Conservation (phyloP, 2,329 filamentous ascomycete genomes). For the Epichloe gansuensis region DNA sequence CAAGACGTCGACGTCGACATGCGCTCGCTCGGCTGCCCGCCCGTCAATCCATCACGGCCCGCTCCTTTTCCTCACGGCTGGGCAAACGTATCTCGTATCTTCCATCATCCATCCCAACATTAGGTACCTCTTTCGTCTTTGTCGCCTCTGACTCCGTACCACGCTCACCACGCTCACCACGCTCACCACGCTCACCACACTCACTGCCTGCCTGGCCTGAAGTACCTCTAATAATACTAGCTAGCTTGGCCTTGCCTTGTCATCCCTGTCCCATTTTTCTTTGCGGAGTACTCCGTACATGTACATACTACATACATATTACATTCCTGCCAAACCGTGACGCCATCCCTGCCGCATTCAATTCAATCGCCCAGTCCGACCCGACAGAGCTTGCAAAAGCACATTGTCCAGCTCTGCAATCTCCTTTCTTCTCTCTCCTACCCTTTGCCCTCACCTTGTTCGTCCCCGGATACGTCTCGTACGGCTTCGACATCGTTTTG, state of each 20-base stretch:
- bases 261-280: background rate
- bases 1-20: background rate
- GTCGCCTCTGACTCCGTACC: background rate
- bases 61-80: no score
- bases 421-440: background rate
- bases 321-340: conserved; percentile 3
- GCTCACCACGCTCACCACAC: no score
- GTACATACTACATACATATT: background rate
- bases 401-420: background rate
- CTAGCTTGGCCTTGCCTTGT: background rate
- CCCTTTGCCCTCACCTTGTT: background rate
- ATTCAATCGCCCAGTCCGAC: conserved; percentile 4
- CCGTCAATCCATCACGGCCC: background rate
- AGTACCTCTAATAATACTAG: no score
- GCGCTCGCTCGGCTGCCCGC: background rate
- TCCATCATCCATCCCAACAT: no score
- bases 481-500: background rate
- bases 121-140: background rate
- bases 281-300: background rate
- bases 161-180: no score
- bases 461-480: background rate
- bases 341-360: conserved; percentile 6
- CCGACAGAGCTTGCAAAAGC: conserved; percentile 1
- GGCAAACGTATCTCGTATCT: no score
- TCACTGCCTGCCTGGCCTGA: no score